Conservation (phyloP, 2,329 filamentous ascomycete species). For the Aspergillus thermomutatus region DNA sequence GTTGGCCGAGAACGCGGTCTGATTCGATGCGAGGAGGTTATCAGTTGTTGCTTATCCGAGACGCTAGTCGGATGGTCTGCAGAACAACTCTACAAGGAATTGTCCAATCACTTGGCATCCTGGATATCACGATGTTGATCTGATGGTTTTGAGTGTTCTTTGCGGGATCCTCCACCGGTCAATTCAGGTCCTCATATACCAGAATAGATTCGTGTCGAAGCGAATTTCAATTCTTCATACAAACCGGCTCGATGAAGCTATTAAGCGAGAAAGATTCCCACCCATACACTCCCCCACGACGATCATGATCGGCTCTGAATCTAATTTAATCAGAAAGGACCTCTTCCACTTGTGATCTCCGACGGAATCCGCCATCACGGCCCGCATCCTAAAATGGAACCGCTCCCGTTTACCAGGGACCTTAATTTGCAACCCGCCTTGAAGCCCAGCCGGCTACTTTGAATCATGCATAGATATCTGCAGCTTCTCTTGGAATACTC, state of each 20-base stretch:
- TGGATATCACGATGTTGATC: background rate
- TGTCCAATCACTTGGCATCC: background rate
- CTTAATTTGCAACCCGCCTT: background rate
- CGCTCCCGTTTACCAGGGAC: conserved; percentile 21
- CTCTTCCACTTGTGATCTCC: conserved; percentile 2
- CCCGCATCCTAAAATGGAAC: conserved; percentile 24
- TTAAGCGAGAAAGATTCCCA: background rate
- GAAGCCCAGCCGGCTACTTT: background rate
- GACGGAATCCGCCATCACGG: conserved; percentile 28
- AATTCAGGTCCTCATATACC: background rate
- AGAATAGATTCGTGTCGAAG: background rate
- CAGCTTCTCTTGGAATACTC: background rate
- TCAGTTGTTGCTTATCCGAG: background rate
- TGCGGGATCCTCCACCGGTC: background rate
- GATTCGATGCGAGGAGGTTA: background rate
- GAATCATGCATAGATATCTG: background rate
- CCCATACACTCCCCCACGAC: background rate
- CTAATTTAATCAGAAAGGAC: background rate
- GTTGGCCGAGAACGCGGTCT: background rate
- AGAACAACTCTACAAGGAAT: background rate
- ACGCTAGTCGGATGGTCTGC: background rate
- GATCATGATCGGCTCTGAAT: background rate
- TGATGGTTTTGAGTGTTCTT: background rate
- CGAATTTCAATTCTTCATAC: background rate
- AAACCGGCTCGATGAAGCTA: background rate